phyloP scores from a whole-genome alignment of 345 rosid genomes.

The Camelina hispida region DNA sequence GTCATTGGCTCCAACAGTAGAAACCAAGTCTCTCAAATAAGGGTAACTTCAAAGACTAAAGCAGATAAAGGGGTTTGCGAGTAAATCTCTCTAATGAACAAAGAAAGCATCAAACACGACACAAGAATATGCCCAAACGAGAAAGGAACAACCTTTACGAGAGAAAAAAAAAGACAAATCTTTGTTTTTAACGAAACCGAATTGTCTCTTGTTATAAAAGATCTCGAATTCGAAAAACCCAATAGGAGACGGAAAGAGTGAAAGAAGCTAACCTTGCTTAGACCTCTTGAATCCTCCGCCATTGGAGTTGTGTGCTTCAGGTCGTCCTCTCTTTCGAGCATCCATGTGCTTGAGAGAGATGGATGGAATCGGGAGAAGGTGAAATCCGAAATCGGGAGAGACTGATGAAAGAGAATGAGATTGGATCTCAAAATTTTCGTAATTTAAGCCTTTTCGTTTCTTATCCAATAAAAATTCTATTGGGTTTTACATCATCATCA shows the following conservation, averaged over 20 bases:
- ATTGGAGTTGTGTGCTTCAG: conserved; percentile 56
- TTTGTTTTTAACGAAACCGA: not conserved
- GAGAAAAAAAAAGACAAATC: not conserved
- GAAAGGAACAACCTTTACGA: not conserved
- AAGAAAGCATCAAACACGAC: not conserved
- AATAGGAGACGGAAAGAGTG: not conserved
- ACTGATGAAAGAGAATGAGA: not conserved
- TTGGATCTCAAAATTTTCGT: not conserved
- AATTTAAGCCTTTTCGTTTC: not conserved
- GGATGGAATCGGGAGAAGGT: not conserved
- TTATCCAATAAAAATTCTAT: not conserved
- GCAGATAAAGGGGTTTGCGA: not conserved
- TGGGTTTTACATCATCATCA: not conserved
- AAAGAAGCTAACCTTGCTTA: conserved; percentile 53
- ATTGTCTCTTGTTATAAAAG: not conserved
- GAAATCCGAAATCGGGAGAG: not conserved
- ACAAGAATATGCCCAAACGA: conserved; percentile 11
- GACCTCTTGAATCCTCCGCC: conserved; percentile 73
- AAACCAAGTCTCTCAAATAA: conserved; percentile 1
- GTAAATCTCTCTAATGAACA: conserved; percentile 6
- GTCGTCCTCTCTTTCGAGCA: conserved; percentile 66
- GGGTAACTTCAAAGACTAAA: not conserved
- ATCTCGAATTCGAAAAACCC: conserved; percentile 14
- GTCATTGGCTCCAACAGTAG: not conserved
- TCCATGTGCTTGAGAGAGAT: conserved; percentile 49